Conservation (phyloP, 2,329 filamentous ascomycete species). For the Arthrobotrys conoides region DNA sequence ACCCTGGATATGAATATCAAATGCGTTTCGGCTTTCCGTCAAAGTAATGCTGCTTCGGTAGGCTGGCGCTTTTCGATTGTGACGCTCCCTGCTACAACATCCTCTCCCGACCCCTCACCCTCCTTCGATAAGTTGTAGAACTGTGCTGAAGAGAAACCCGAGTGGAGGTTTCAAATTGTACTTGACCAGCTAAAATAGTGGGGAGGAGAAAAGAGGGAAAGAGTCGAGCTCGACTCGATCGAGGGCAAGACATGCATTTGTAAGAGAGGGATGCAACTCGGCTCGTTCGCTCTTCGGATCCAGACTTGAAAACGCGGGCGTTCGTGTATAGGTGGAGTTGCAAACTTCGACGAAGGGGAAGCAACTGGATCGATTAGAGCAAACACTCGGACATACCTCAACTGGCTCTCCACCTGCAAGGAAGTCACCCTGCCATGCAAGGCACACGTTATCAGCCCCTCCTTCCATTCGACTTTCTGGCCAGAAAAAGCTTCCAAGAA, state of each 20-base stretch:
- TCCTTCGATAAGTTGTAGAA: constrained; percentile 10
- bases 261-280: constrained; percentile 11
- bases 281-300: constrained; percentile 9
- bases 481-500: neutral
- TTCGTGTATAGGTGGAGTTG: constrained; percentile 7
- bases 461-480: constrained; percentile 7
- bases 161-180: neutral
- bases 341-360: constrained; percentile 3
- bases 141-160: neutral
- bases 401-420: constrained; percentile 20
- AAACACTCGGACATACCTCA: constrained; percentile 43
- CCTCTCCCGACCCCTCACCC: constrained; percentile 27
- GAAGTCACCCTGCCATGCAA: constrained; percentile 37
- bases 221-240: neutral
- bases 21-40: neutral
- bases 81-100: constrained; percentile 6
- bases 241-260: constrained; percentile 24
- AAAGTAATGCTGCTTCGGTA: neutral
- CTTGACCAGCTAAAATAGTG: neutral
- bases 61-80: neutral
- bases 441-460: constrained; percentile 33
- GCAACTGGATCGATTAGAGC: constrained; percentile 13
- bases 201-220: neutral
- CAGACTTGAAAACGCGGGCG: constrained; percentile 9
- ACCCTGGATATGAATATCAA: neutral